Conservation (phyloP, 768 basidiomycete genomes). For the Chalciporus piperatus region DNA sequence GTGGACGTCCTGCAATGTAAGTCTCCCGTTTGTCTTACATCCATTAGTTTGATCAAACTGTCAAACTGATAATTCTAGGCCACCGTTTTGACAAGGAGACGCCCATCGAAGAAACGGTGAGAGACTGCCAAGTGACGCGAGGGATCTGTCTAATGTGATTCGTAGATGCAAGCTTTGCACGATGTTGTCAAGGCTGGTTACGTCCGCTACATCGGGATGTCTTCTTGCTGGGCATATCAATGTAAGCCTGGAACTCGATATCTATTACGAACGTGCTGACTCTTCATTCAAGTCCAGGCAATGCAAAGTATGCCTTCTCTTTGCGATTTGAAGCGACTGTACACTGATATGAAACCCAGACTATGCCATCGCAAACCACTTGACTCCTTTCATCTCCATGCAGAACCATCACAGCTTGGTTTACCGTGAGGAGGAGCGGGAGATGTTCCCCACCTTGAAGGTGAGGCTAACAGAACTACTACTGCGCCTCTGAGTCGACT, state of each 20-base stretch:
- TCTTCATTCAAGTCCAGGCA: constrained; percentile 31
- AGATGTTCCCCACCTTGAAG: constrained; percentile 53
- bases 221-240: constrained; percentile 42
- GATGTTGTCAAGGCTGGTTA: constrained; percentile 50
- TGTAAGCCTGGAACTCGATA: constrained; percentile 24
- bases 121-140: neutral
- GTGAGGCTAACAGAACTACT: neutral
- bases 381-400: constrained; percentile 61
- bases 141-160: neutral
- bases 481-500: neutral
- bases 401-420: constrained; percentile 57
- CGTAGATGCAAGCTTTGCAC: constrained; percentile 47
- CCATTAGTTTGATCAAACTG: neutral
- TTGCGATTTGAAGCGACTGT: neutral
- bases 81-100: constrained; percentile 51
- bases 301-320: constrained; percentile 34
- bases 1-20: constrained; percentile 56
- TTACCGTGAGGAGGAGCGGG: constrained; percentile 61
- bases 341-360: constrained; percentile 17
- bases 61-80: constrained; percentile 20
- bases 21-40: constrained; percentile 2
- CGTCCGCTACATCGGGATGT: constrained; percentile 46
- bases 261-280: neutral
- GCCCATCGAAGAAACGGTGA: constrained; percentile 44
- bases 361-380: constrained; percentile 40